A percentile compares a stretch with the other conserved stretches of the same genome.
phyloP scores from a whole-genome alignment of 1,284 basidiomycete genomes.

The Naganishia sp. region DNA sequence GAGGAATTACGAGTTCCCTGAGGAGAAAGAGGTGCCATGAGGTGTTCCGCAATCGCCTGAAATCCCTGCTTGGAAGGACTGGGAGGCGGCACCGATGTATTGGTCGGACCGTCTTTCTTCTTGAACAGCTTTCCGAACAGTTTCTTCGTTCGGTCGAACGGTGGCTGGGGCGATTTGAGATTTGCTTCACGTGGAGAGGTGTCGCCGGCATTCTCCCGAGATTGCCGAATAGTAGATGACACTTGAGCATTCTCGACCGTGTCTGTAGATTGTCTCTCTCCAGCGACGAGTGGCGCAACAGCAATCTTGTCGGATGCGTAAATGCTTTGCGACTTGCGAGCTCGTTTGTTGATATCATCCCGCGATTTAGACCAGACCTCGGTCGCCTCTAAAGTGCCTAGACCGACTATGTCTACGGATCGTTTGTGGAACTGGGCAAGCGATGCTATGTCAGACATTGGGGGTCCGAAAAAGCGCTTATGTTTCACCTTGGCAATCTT shows the following conservation, averaged over 20 bases:
- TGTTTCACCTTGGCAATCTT: slow-evolving; percentile 71
- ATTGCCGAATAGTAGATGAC: no score
- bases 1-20: slow-evolving; percentile 24
- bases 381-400: slow-evolving; percentile 76
- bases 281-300: background rate
- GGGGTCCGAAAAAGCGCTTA: no score
- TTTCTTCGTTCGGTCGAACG: slow-evolving; percentile 58
- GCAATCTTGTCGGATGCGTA: slow-evolving; percentile 22
- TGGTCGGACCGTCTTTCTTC: slow-evolving; percentile 56
- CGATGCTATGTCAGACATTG: background rate
- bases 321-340: slow-evolving; percentile 8
- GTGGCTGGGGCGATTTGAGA: slow-evolving; percentile 2
- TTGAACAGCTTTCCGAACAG: slow-evolving; percentile 74
- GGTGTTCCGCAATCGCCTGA: slow-evolving; percentile 24
- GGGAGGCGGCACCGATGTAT: slow-evolving; percentile 11
- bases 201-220: no score
- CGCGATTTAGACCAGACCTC: slow-evolving; percentile 63
- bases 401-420: slow-evolving; percentile 75
- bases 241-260: background rate
- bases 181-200: background rate
- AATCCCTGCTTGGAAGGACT: slow-evolving; percentile 23
- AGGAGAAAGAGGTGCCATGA: slow-evolving; percentile 17
- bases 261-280: background rate
- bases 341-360: slow-evolving; percentile 1
- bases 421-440: slow-evolving; percentile 67